Conservation (phyloP, 2,329 filamentous ascomycete genomes). For the Aquanectria penicillioides region DNA sequence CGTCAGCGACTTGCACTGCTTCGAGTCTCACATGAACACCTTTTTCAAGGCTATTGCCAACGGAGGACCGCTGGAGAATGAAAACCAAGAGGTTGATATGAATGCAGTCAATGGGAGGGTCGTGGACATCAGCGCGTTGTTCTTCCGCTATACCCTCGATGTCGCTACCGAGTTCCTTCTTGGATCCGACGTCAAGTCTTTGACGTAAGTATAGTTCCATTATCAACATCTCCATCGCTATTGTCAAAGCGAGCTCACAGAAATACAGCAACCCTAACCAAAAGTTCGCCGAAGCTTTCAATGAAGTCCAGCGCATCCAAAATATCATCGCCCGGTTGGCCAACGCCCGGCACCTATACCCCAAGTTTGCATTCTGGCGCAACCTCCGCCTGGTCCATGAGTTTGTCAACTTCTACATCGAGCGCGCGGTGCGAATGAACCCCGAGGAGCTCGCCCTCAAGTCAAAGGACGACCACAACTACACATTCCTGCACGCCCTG, state of each 20-base stretch:
- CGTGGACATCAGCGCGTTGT: constrained; percentile 77
- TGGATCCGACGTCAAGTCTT: constrained; percentile 75
- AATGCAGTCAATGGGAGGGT: constrained; percentile 68
- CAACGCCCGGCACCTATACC: constrained; percentile 70
- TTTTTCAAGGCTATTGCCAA: constrained; percentile 76
- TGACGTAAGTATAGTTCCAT: constrained; percentile 58
- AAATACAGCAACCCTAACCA: constrained; percentile 62
- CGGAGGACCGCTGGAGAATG: constrained; percentile 65
- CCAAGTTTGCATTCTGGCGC: constrained; percentile 70
- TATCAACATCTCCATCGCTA: neutral
- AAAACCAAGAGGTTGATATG: constrained; percentile 71
- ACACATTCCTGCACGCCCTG: constrained; percentile 89
- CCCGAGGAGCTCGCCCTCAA: constrained; percentile 77
- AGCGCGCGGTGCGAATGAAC: constrained; percentile 74
- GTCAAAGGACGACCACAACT: constrained; percentile 75
- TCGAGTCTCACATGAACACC: constrained; percentile 80
- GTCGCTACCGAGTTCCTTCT: constrained; percentile 88
- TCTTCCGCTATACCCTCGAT: constrained; percentile 88
- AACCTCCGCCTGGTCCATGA: constrained; percentile 76
- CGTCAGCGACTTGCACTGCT: constrained; percentile 81
- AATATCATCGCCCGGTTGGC: constrained; percentile 72
- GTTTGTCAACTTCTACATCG: constrained; percentile 83
- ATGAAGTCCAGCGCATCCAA: constrained; percentile 80
- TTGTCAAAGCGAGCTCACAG: neutral
- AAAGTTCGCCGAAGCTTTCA: constrained; percentile 84